Base-by-base conservation (phyloP, 2,329 filamentous ascomycete species). In the Fusarium musae region DNA sequence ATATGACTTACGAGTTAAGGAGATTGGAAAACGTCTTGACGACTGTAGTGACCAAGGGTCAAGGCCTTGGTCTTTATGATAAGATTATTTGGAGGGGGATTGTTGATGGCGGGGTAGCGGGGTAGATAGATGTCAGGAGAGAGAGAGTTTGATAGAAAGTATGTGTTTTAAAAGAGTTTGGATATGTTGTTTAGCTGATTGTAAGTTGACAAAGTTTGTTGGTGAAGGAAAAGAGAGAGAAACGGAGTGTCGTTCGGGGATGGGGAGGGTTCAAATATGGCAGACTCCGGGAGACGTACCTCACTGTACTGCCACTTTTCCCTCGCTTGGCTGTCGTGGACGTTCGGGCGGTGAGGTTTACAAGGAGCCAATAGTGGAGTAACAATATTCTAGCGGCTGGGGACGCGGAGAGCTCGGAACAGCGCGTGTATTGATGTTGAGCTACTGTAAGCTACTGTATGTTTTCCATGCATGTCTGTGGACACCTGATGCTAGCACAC, bases 1-100 rank as follows among this genome's bases (percentile, higher is more conserved):
- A 54, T 39, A 23, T 77, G 23, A 82, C 94, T 84, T 90, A 97
- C 95, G 95, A 97, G 90, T 96, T 96, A 79, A 98, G 92, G 80
- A 97, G 93, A 87, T 97, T 98, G 89, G 95, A 96, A 92, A 97
- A 98, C 95, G 94, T 97, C 87, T 93, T 97, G 94, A 89, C 92
- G 92, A 85, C 83, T 84, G 81, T 73, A 77, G 84, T 85, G 91
- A 93, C 86, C 90, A 91, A 84, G 82, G 79, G 70, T 78, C 74
- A 61, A 78, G 73, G 78, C 81, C 87, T 89, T 88, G 88, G 88
- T 89, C 87, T 58, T 70, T 70, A 36, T 69, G 69, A 66, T 78
- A 71, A 75, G 66, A 66, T 70, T 66, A 67, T 68, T 73, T 69
- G 67, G 74, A 66, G 75, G 72, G 70, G 59, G 66, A 64, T 60